Conservation (phyloP, 768 basidiomycete genomes). For the Austroboletus eburneus region DNA sequence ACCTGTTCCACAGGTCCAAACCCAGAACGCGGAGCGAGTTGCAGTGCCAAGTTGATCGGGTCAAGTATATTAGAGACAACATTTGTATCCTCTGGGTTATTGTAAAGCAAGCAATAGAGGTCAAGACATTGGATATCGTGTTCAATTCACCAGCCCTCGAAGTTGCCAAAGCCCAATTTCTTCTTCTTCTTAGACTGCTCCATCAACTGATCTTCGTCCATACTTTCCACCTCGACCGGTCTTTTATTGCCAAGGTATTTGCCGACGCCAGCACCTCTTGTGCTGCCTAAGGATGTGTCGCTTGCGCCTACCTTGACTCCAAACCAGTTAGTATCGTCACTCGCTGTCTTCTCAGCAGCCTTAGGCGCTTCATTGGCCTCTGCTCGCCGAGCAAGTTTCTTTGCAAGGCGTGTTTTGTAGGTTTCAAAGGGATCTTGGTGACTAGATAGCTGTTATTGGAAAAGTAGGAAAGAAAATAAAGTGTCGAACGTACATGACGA, state of each 20-base stretch:
- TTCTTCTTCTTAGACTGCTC: conserved; percentile 75
- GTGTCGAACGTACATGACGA: conserved; percentile 65
- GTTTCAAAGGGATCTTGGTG: conserved; percentile 95
- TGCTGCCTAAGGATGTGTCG: conserved; percentile 31
- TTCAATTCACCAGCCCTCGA: conserved; percentile 68
- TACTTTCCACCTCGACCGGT: conserved; percentile 30
- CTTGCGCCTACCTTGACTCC: conserved; percentile 71
- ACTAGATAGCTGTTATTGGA: conserved; percentile 35
- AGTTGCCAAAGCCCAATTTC: conserved; percentile 87
- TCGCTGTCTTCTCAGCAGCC: conserved; percentile 48
- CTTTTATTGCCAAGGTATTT: conserved; percentile 69
- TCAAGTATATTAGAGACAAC: neutral
- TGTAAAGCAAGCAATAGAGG: conserved; percentile 10
- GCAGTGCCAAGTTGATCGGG: conserved; percentile 22
- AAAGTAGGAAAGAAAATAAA: neutral
- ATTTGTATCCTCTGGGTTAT: conserved; percentile 8
- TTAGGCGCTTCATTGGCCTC: conserved; percentile 30
- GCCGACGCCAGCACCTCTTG: conserved; percentile 52
- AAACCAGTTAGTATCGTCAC: conserved; percentile 82
- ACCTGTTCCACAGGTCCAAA: neutral
- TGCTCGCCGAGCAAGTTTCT: conserved; percentile 55
- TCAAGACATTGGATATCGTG: neutral
- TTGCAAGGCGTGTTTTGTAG: conserved; percentile 79
- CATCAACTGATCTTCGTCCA: conserved; percentile 5
- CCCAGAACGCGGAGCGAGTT: conserved; percentile 10